Evolutionary conservation across 2,329 filamentous ascomycete species (phyloP).

Genomic region (Trichoderma koningii): DNA sequence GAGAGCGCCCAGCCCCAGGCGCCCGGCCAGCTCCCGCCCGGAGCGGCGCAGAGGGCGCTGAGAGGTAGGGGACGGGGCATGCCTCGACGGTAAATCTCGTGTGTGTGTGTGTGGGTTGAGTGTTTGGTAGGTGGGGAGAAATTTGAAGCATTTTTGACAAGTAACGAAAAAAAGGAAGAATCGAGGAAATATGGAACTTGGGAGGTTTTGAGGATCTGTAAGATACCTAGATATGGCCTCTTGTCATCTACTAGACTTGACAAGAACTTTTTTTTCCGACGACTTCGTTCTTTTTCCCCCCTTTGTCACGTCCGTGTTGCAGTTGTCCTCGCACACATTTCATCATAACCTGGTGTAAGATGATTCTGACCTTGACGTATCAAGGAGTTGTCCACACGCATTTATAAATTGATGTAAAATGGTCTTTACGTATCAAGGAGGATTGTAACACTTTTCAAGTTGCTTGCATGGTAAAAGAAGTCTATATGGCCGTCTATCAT

Average conservation of each 20-base stretch:
- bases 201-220: constrained; percentile 40
- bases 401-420: too few species aligned
- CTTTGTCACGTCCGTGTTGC: neutral
- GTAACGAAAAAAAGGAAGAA: constrained; percentile 33
- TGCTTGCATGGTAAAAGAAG: too few species aligned
- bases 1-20: constrained; percentile 84
- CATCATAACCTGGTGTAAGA: too few species aligned
- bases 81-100: constrained; percentile 68
- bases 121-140: neutral
- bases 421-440: too few species aligned
- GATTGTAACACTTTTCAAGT: too few species aligned
- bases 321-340: too few species aligned
- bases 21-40: constrained; percentile 74
- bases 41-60: constrained; percentile 85
- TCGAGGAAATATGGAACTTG: constrained; percentile 1
- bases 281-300: neutral
- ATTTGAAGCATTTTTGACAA: constrained; percentile 12
- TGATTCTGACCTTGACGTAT: too few species aligned
- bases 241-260: constrained; percentile 27
- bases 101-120: neutral
- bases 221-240: constrained; percentile 40
- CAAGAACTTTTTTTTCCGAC: constrained; percentile 8
- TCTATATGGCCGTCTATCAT: too few species aligned
- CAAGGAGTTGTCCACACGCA: too few species aligned
- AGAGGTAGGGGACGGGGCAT: constrained; percentile 83